phyloP scores from a whole-genome alignment of 2,329 filamentous ascomycete species.

The Diaporthe vaccinii region DNA sequence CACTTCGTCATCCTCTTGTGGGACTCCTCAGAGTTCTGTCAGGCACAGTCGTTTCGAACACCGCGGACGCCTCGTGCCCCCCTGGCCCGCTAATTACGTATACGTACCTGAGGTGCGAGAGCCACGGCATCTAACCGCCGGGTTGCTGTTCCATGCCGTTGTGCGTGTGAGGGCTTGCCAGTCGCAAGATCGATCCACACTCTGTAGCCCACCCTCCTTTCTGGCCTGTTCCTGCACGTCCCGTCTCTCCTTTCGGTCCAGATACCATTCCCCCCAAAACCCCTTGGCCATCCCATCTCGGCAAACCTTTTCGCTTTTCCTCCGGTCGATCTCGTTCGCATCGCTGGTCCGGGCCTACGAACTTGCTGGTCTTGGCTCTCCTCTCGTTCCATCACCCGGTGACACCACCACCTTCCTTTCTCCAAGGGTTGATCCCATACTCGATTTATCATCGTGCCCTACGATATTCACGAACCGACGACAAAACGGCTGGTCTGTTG shows the following conservation, averaged over 20 bases:
- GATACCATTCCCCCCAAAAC: slow-evolving; percentile 18
- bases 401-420: slow-evolving; percentile 28
- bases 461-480: slow-evolving; percentile 12
- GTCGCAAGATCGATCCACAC: slow-evolving; percentile 38
- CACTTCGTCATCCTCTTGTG: slow-evolving; percentile 1
- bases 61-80: background rate
- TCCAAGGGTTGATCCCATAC: slow-evolving; percentile 27
- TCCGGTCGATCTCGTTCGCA: slow-evolving; percentile 36
- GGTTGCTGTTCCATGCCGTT: slow-evolving; percentile 31
- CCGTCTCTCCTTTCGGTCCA: background rate
- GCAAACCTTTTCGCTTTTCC: slow-evolving; percentile 1
- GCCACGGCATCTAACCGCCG: slow-evolving; percentile 40
- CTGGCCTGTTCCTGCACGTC: slow-evolving; percentile 16
- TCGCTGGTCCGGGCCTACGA: slow-evolving; percentile 33
- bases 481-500: slow-evolving; percentile 42
- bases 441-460: background rate
- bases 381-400: slow-evolving; percentile 36
- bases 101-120: slow-evolving; percentile 18
- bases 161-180: slow-evolving; percentile 30
- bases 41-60: slow-evolving; percentile 15
- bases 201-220: background rate
- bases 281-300: slow-evolving; percentile 36
- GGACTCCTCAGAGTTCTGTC: slow-evolving; percentile 5
- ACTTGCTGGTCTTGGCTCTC: slow-evolving; percentile 38
- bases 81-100: slow-evolving; percentile 34